These are phyloP conservation scores for Dorcoceras hygrometricum DNA, from an alignment of 257 asterid genomes.

Conservation along the genomic window DNA sequence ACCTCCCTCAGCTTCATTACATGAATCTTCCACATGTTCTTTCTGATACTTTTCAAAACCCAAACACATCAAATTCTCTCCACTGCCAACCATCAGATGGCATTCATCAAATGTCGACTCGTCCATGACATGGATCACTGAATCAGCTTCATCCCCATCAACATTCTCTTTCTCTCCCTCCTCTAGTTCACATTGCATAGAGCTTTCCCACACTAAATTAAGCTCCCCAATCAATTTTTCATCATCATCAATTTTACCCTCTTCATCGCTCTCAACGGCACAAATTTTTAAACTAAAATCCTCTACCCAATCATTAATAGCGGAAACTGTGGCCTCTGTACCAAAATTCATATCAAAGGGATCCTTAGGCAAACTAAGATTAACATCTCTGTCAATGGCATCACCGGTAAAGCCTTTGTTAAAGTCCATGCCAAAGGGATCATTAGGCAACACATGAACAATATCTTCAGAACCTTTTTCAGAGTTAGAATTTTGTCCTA, in stretches of 20 bases:
- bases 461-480: slow-evolving; percentile 43
- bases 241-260: slow-evolving; percentile 28
- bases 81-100: slow-evolving; percentile 23
- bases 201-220: slow-evolving; percentile 37
- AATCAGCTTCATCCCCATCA: slow-evolving; percentile 22
- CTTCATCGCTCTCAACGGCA: slow-evolving; percentile 38
- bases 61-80: slow-evolving; percentile 40
- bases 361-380: slow-evolving; percentile 49
- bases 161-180: slow-evolving; percentile 26
- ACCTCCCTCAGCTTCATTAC: slow-evolving; percentile 29
- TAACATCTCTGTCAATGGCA: slow-evolving; percentile 37
- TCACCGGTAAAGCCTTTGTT: slow-evolving; percentile 31
- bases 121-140: slow-evolving; percentile 23
- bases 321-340: slow-evolving; percentile 35
- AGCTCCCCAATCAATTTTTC: slow-evolving; percentile 33
- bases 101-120: slow-evolving; percentile 25
- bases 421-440: slow-evolving; percentile 37
- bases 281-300: slow-evolving; percentile 40
- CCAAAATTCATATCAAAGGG: slow-evolving; percentile 51
- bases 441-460: slow-evolving; percentile 58
- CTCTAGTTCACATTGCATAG: slow-evolving; percentile 34
- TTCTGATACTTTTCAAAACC: slow-evolving; percentile 44
- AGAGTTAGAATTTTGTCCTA: slow-evolving; percentile 23
- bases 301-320: slow-evolving; percentile 47
- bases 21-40: slow-evolving; percentile 21